phyloP scores from a whole-genome alignment of 495 filamentous ascomycete species.

The Podospora comata region DNA sequence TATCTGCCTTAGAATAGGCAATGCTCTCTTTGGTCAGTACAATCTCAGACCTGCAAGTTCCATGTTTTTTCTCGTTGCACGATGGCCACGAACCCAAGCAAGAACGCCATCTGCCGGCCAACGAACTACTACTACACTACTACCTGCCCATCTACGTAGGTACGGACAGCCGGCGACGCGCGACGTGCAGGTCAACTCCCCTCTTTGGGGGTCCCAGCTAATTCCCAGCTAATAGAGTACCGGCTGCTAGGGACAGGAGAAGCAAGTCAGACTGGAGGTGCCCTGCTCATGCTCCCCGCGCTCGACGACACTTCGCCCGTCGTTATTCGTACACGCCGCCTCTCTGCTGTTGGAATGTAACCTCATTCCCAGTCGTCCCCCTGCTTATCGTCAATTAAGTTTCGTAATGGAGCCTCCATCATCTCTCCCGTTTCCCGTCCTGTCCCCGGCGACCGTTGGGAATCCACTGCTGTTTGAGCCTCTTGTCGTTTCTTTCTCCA shows the following conservation, averaged over 20 bases:
- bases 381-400: neutral
- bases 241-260: neutral
- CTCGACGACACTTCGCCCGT: neutral
- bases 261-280: neutral
- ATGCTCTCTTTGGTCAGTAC: too few relatives aligned
- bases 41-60: neutral
- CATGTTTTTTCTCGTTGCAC: neutral
- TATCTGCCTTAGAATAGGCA: too few relatives aligned
- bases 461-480: neutral
- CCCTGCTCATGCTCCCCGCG: neutral
- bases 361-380: neutral
- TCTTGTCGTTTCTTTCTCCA: neutral
- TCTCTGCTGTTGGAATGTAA: conserved; percentile 1
- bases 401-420: neutral
- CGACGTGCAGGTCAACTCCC: neutral
- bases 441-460: neutral
- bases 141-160: too few relatives aligned
- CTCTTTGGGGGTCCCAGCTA: neutral
- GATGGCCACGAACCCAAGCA: neutral
- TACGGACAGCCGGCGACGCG: neutral
- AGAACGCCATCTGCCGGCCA: too few relatives aligned
- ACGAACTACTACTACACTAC: too few relatives aligned
- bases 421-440: neutral
- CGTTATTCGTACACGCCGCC: neutral
- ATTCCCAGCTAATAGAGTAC: neutral